Evolutionary conservation across 2,329 filamentous ascomycete species (phyloP).

Genomic region (Lachnellula arida): DNA sequence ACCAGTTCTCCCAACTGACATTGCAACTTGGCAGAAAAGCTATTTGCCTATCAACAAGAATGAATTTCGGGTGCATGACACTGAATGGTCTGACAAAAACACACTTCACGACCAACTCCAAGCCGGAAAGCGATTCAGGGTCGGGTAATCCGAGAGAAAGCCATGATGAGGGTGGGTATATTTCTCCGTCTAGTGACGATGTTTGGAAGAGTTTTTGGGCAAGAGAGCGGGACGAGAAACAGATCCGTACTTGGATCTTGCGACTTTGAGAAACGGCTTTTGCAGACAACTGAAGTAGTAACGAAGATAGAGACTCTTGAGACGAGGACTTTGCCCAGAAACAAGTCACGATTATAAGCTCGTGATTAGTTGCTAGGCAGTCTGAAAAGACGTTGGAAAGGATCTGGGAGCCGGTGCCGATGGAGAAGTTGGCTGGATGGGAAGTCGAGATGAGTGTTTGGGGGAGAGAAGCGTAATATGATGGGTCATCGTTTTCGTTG

Average conservation of each 20-base stretch:
- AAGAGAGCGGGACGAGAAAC: conserved; percentile 69
- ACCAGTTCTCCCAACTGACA: conserved; percentile 83
- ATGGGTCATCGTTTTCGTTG: conserved; percentile 37
- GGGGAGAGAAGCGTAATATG: conserved; percentile 42
- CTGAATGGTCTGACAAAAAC: conserved; percentile 76
- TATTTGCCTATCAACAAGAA: conserved; percentile 62
- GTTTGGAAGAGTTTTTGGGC: conserved; percentile 73
- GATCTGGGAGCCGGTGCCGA: conserved; percentile 56
- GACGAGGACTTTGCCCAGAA: conserved; percentile 71
- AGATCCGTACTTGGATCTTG: conserved; percentile 51
- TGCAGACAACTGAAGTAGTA: conserved; percentile 55
- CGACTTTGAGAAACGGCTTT: conserved; percentile 35
- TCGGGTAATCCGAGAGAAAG: conserved; percentile 57
- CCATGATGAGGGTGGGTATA: conserved; percentile 57
- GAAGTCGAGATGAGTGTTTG: conserved; percentile 46
- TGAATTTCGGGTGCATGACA: conserved; percentile 84
- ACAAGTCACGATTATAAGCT: conserved; percentile 74
- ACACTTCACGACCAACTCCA: conserved; percentile 69
- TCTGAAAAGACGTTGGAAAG: conserved; percentile 53
- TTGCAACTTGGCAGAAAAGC: conserved; percentile 77
- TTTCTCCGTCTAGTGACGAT: conserved; percentile 54
- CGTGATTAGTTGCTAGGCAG: conserved; percentile 54
- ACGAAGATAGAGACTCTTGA: conserved; percentile 50
- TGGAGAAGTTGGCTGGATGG: conserved; percentile 42
- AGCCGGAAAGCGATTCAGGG: conserved; percentile 46